These are phyloP conservation scores for Mortierella sp. DNA, from an alignment of 371 early-diverging fungal species.

Conservation along the genomic window DNA sequence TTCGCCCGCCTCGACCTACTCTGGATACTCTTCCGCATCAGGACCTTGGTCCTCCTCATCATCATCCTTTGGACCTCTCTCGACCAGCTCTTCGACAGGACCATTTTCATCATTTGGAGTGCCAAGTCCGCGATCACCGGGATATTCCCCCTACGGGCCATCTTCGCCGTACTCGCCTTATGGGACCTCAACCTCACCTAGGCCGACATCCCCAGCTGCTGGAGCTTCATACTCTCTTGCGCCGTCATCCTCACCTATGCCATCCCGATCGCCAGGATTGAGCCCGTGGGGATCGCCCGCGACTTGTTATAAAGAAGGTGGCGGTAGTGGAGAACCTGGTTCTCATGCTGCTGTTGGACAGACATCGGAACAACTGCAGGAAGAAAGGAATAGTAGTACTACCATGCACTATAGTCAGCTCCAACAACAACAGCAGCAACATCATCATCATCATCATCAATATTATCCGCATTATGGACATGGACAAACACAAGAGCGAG, in stretches of 20 bases:
- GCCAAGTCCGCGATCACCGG: slow-evolving; percentile 27
- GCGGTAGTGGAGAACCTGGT: background rate
- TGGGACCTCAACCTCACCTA: background rate
- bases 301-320: background rate
- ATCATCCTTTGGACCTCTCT: slow-evolving; percentile 22
- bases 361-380: background rate
- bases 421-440: too few species aligned
- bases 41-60: slow-evolving; percentile 32
- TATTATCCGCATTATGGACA: background rate
- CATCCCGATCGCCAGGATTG: background rate
- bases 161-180: slow-evolving; percentile 28
- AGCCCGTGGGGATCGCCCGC: too few species aligned
- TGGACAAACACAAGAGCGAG: background rate
- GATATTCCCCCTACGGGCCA: slow-evolving; percentile 24
- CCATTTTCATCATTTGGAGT: slow-evolving; percentile 19
- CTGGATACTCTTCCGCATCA: slow-evolving; percentile 24
- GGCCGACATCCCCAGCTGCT: slow-evolving; percentile 3
- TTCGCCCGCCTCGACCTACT: slow-evolving; percentile 39
- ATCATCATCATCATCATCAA: background rate
- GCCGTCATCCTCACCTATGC: background rate
- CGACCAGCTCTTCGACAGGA: slow-evolving; percentile 21
- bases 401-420: too few species aligned
- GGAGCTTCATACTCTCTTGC: slow-evolving; percentile 7
- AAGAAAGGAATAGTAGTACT: background rate
- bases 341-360: background rate